Evolutionary conservation across 148 eudicot genomes (phyloP).

Genomic region (Rheum nobile): DNA sequence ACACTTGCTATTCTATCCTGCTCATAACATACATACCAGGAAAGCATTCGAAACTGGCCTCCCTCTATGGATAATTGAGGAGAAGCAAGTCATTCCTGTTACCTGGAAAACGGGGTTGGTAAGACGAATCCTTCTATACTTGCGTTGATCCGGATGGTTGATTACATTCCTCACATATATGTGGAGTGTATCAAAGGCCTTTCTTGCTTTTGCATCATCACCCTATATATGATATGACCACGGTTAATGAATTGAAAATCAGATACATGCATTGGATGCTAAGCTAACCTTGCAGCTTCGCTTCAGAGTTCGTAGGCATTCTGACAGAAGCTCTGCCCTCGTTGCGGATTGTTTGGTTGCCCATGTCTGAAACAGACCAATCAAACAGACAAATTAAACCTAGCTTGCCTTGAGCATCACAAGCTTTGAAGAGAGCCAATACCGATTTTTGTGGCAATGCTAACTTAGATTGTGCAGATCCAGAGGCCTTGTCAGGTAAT

Average conservation of each 20-base stretch:
- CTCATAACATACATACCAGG: not conserved
- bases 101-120: constrained; percentile 76
- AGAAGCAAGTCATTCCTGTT: not conserved
- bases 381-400: not conserved
- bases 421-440: constrained; percentile 7
- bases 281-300: constrained; percentile 49
- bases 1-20: constrained; percentile 68
- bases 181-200: constrained; percentile 63
- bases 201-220: constrained; percentile 39
- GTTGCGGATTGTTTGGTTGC: constrained; percentile 14
- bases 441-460: constrained; percentile 19
- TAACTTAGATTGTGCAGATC: constrained; percentile 13
- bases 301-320: constrained; percentile 63
- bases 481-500: constrained; percentile 12
- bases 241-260: too few species aligned
- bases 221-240: too few species aligned
- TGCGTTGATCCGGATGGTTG: constrained; percentile 53
- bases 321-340: constrained; percentile 39
- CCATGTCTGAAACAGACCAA: constrained; percentile 11
- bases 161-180: constrained; percentile 50
- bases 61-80: too few species aligned
- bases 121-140: constrained; percentile 56
- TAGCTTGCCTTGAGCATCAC: not conserved
- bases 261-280: not conserved
- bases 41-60: too few species aligned